phyloP scores from a whole-genome alignment of 164 flowering plant genomes.

The Magnolia officinalis region DNA sequence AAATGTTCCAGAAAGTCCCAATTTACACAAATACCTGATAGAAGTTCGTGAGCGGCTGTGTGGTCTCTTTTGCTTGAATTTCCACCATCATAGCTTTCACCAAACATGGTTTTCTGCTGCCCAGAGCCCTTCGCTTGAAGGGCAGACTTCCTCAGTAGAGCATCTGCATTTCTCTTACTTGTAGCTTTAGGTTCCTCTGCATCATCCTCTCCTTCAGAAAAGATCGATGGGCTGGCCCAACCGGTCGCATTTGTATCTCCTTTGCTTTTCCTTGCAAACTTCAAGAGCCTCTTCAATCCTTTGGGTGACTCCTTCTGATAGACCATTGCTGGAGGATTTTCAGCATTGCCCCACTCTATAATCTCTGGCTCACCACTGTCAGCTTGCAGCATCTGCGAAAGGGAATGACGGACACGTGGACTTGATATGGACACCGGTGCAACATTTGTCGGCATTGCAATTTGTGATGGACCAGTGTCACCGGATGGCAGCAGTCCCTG shows the following conservation, averaged over 20 bases:
- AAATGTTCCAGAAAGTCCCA: neutral
- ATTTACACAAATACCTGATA: slow-evolving; percentile 26
- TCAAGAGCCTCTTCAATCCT: slow-evolving; percentile 85
- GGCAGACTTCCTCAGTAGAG: slow-evolving; percentile 51
- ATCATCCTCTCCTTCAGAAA: slow-evolving; percentile 87
- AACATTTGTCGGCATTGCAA: slow-evolving; percentile 26
- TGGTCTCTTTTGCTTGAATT: slow-evolving; percentile 25
- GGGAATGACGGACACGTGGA: slow-evolving; percentile 76
- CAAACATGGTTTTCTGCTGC: slow-evolving; percentile 30
- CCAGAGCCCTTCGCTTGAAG: slow-evolving; percentile 47
- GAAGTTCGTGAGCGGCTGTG: slow-evolving; percentile 24
- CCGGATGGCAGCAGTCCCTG: slow-evolving; percentile 29
- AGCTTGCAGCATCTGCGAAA: slow-evolving; percentile 90
- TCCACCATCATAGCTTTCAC: slow-evolving; percentile 30
- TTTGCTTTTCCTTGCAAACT: slow-evolving; percentile 80
- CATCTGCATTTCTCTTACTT: slow-evolving; percentile 50
- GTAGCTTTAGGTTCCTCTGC: slow-evolving; percentile 54
- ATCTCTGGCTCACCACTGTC: slow-evolving; percentile 71
- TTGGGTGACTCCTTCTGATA: slow-evolving; percentile 83
- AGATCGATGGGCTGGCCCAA: slow-evolving; percentile 70
- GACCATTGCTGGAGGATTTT: slow-evolving; percentile 61
- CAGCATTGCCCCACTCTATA: slow-evolving; percentile 86
- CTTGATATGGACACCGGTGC: slow-evolving; percentile 38
- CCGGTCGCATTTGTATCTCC: slow-evolving; percentile 56
- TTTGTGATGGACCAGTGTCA: slow-evolving; percentile 13